Evolutionary conservation across 805 yeast genomes (phyloP).

Genomic region (Saturnispora dispora): DNA sequence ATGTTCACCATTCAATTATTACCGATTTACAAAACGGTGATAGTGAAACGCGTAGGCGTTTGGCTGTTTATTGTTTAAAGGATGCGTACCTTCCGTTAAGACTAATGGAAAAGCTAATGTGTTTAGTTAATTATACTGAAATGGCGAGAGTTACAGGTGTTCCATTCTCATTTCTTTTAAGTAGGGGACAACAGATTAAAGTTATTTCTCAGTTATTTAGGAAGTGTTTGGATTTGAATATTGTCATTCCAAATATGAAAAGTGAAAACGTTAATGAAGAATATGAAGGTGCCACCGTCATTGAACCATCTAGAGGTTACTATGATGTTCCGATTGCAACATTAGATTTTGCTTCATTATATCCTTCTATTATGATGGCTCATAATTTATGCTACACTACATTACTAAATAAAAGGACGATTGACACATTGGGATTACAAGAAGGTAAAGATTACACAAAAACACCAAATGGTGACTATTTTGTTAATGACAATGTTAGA

Average conservation of each 20-base stretch:
- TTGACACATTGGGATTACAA: conserved; percentile 51
- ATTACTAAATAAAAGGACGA: conserved; percentile 57
- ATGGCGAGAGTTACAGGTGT: conserved; percentile 99
- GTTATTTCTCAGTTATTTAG: conserved; percentile 93
- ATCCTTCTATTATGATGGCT: conserved; percentile 99
- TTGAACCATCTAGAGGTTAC: conserved; percentile 92
- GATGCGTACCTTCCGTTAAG: conserved; percentile 92
- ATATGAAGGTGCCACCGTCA: conserved; percentile 98
- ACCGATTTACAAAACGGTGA: conserved; percentile 91
- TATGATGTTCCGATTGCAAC: conserved; percentile 97
- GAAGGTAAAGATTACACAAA: conserved; percentile 71
- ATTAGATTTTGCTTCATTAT: conserved; percentile 91
- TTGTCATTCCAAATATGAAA: conserved; percentile 85
- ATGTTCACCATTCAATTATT: conserved; percentile 94
- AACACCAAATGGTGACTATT: conserved; percentile 89
- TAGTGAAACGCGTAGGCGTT: conserved; percentile 83
- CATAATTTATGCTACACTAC: conserved; percentile 96
- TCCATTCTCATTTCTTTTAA: conserved; percentile 78
- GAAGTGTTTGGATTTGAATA: conserved; percentile 77
- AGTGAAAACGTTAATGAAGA: conserved; percentile 79
- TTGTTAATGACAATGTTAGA: conserved; percentile 59
- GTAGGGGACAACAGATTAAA: conserved; percentile 96
- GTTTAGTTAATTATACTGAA: conserved; percentile 92
- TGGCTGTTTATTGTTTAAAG: conserved; percentile 94
- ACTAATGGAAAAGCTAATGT: conserved; percentile 86